Conservation (phyloP, 2,329 filamentous ascomycete species). For the Talaromyces atroroseus region DNA sequence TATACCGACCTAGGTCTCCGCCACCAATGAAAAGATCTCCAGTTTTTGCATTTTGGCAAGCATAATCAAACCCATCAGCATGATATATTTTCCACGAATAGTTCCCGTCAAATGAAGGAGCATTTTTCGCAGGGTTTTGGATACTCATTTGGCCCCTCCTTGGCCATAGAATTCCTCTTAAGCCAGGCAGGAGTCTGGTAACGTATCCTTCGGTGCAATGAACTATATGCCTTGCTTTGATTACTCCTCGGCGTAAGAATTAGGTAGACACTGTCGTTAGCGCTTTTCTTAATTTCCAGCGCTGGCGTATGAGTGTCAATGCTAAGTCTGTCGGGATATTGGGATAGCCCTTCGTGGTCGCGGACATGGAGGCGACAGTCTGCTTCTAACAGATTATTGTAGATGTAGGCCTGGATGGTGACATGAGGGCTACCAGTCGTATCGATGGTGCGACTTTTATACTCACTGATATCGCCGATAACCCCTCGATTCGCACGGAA, state of each 20-base stretch:
- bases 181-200: background rate
- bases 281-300: constrained; percentile 10
- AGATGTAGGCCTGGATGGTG: no score
- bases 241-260: background rate
- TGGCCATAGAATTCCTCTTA: background rate
- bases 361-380: no score
- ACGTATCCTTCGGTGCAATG: background rate
- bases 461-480: no score
- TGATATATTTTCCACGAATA: background rate
- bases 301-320: constrained; percentile 21
- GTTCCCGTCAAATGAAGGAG: background rate
- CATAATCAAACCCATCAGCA: constrained; percentile 16
- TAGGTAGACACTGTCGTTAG: constrained; percentile 1
- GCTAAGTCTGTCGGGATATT: constrained; percentile 13
- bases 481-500: no score
- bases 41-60: constrained; percentile 18
- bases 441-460: no score
- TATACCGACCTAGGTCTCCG: background rate
- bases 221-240: background rate
- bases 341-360: no score
- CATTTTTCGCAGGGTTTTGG: background rate
- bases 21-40: constrained; percentile 18
- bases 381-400: no score
- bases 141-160: background rate
- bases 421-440: no score